Evolutionary conservation across 768 basidiomycete genomes (phyloP).

Genomic region (Favolaschia claudopus): DNA sequence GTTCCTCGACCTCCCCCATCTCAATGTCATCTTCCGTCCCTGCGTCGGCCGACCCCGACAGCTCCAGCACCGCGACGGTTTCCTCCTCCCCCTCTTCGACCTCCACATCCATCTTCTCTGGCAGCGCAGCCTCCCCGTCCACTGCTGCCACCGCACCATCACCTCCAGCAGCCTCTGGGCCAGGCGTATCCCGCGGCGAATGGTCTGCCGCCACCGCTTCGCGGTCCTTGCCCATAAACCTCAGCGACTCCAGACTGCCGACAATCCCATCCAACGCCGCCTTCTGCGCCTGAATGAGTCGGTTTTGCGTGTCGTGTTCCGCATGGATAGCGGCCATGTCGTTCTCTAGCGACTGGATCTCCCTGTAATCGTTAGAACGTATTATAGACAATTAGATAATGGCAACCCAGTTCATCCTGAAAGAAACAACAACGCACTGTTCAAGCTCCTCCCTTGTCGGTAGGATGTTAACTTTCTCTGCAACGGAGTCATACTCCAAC

Average conservation of each 20-base stretch:
- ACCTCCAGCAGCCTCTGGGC: constrained; percentile 42
- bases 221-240: constrained; percentile 73
- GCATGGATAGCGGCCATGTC: constrained; percentile 78
- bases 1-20: constrained; percentile 91
- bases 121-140: constrained; percentile 30
- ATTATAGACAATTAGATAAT: too few relatives aligned
- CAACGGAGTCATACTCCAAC: constrained; percentile 86
- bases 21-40: constrained; percentile 74
- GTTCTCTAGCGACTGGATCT: constrained; percentile 73
- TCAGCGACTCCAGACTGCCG: constrained; percentile 63
- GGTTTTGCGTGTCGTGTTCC: constrained; percentile 79
- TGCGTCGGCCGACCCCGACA: constrained; percentile 29
- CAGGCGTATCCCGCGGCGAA: constrained; percentile 59
- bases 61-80: constrained; percentile 25
- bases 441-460: constrained; percentile 81
- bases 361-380: constrained; percentile 47
- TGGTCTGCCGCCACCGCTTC: constrained; percentile 54
- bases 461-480: constrained; percentile 83
- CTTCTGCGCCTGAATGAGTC: constrained; percentile 73
- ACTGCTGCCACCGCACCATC: constrained; percentile 20
- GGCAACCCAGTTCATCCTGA: background rate
- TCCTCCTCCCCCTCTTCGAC: constrained; percentile 51
- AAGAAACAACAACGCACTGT: constrained; percentile 59
- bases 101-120: constrained; percentile 47
- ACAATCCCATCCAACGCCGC: constrained; percentile 72